Conservation (phyloP, 2,329 filamentous ascomycete genomes). For the Cytospora leucostoma region DNA sequence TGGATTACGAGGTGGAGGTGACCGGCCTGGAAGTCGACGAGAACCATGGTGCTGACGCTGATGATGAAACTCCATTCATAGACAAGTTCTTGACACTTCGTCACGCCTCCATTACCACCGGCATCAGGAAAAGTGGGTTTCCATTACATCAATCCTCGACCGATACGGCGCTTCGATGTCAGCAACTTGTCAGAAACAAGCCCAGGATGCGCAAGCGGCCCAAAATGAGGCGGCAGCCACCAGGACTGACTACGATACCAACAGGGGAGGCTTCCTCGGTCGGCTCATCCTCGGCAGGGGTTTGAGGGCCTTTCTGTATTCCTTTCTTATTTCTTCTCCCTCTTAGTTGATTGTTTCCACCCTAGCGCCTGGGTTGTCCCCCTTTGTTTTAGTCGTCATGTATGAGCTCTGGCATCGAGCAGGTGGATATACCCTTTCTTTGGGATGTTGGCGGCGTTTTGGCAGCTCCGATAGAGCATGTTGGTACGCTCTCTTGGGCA, state of each 20-base stretch:
- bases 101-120: constrained; percentile 28
- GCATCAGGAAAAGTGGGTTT: constrained; percentile 31
- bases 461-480: constrained; percentile 1
- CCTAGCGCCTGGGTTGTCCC: neutral
- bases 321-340: neutral
- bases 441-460: constrained; percentile 15
- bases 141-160: constrained; percentile 35
- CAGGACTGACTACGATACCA: constrained; percentile 23
- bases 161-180: constrained; percentile 37
- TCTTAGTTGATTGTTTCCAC: neutral
- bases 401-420: neutral
- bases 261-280: neutral
- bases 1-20: constrained; percentile 23
- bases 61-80: constrained; percentile 24
- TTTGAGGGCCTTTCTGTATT: neutral
- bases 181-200: constrained; percentile 37
- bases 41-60: constrained; percentile 19
- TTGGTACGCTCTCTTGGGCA: constrained; percentile 2
- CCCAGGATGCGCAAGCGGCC: constrained; percentile 40
- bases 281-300: neutral
- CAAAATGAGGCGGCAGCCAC: constrained; percentile 28
- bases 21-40: constrained; percentile 31
- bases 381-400: neutral
- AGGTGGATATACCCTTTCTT: constrained; percentile 21
- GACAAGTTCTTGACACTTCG: constrained; percentile 32